phyloP scores from a whole-genome alignment of 2,329 filamentous ascomycete species.

The Aschersonia sp. region DNA sequence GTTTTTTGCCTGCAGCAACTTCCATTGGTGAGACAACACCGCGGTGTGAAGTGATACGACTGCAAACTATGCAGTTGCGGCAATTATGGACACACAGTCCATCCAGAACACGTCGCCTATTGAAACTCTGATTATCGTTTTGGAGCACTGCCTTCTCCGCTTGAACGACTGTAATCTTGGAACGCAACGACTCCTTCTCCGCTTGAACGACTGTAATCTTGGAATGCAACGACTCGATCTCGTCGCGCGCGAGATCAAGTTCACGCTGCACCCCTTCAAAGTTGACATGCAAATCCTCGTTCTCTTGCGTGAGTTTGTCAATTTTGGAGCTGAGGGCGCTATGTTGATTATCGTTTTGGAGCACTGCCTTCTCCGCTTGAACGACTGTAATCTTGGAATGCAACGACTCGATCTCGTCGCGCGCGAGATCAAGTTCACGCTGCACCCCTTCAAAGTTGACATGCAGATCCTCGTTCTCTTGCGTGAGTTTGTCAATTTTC shows the following conservation, averaged over 20 bases:
- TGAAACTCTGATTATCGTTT: constrained; percentile 36
- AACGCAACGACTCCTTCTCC: constrained; percentile 17
- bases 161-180: constrained; percentile 21
- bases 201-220: no score
- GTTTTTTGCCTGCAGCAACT: constrained; percentile 33
- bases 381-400: no score
- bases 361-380: constrained; percentile 9
- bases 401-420: constrained; percentile 16
- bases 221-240: constrained; percentile 10
- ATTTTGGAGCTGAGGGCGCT: constrained; percentile 27
- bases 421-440: constrained; percentile 25
- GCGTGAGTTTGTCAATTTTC: constrained; percentile 23
- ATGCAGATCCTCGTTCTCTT: constrained; percentile 29
- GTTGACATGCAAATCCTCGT: constrained; percentile 26
- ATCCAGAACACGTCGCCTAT: constrained; percentile 38
- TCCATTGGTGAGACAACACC: constrained; percentile 22
- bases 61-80: constrained; percentile 42
- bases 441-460: constrained; percentile 24
- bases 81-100: constrained; percentile 39
- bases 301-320: constrained; percentile 25
- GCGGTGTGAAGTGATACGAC: constrained; percentile 33
- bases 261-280: constrained; percentile 25
- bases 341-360: constrained; percentile 38
- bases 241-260: constrained; percentile 23
- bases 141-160: constrained; percentile 30